A percentile compares a stretch with the other conserved stretches of the same genome.
These are phyloP conservation scores for Helicostylum pulchrum DNA, from an alignment of 192 early-diverging fungal species.

Conservation along the genomic window DNA sequence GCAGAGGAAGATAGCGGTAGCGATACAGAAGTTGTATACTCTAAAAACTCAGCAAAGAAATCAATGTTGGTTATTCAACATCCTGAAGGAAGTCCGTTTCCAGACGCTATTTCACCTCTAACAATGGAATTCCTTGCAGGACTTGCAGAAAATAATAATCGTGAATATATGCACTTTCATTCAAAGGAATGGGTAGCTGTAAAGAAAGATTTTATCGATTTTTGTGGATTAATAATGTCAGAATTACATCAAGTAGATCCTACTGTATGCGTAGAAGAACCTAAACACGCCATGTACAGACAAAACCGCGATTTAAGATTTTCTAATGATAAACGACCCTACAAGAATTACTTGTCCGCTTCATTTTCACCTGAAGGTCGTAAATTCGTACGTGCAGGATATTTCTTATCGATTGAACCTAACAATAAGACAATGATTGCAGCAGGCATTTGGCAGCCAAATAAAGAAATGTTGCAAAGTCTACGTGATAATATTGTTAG, in stretches of 20 bases:
- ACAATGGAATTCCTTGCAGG: conserved; percentile 47
- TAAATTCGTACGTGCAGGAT: conserved; percentile 49
- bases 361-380: conserved; percentile 45
- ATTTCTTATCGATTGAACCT: conserved; percentile 47
- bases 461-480: conserved; percentile 24
- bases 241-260: conserved; percentile 42
- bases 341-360: conserved; percentile 47
- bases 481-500: conserved; percentile 43
- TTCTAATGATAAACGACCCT: conserved; percentile 51
- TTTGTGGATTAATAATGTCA: conserved; percentile 41
- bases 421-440: conserved; percentile 40
- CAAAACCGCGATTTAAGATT: conserved; percentile 60
- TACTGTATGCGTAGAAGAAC: conserved; percentile 38
- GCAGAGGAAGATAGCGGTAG: neutral
- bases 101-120: conserved; percentile 49
- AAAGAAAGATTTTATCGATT: conserved; percentile 46
- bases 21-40: neutral
- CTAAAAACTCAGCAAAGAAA: neutral
- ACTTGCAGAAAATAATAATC: conserved; percentile 47
- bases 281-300: conserved; percentile 46
- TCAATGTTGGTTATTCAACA: neutral
- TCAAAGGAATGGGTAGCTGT: conserved; percentile 29
- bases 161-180: conserved; percentile 44
- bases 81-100: conserved; percentile 36
- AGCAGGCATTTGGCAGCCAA: conserved; percentile 48